Evolutionary conservation across 345 rosid genomes (phyloP).

Genomic region (Dovyalis caffra): DNA sequence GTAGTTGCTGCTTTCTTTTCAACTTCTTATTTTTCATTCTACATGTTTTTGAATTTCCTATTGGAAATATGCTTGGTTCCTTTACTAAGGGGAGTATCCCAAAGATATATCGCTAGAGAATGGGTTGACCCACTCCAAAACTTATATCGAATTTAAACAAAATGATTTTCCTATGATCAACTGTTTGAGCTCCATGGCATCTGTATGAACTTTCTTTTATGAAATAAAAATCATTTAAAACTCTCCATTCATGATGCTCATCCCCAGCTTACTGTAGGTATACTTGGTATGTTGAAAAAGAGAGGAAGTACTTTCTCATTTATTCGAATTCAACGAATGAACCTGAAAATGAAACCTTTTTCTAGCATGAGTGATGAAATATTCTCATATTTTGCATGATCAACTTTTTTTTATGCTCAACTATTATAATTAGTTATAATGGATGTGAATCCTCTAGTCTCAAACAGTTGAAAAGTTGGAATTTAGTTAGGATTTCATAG

Average conservation of each 20-base stretch:
- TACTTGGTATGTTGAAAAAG: not conserved
- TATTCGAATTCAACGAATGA: not conserved
- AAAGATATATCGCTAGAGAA: not conserved
- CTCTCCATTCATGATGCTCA: not conserved
- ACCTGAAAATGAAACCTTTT: not conserved
- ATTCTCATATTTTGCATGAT: not conserved
- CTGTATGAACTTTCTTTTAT: not conserved
- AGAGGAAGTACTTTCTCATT: not conserved
- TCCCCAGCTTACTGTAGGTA: too few relatives aligned
- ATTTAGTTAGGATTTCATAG: not conserved
- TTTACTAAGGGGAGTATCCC: not conserved
- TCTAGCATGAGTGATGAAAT: not conserved
- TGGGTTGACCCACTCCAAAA: not conserved
- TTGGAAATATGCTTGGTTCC: not conserved
- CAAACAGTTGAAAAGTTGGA: not conserved
- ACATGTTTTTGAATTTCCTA: not conserved
- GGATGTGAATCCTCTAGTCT: not conserved
- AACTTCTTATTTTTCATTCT: not conserved
- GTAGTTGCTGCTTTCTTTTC: not conserved
- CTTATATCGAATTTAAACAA: not conserved
- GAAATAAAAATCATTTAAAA: too few relatives aligned
- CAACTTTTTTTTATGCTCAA: too few relatives aligned
- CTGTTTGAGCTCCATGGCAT: not conserved
- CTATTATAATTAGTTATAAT: not conserved
- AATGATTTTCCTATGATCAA: not conserved